Evolutionary conservation across 345 rosid genomes (phyloP), one percentile per base, ranked within the genome.

Genomic region (Erysimum cheiranthoides): DNA sequence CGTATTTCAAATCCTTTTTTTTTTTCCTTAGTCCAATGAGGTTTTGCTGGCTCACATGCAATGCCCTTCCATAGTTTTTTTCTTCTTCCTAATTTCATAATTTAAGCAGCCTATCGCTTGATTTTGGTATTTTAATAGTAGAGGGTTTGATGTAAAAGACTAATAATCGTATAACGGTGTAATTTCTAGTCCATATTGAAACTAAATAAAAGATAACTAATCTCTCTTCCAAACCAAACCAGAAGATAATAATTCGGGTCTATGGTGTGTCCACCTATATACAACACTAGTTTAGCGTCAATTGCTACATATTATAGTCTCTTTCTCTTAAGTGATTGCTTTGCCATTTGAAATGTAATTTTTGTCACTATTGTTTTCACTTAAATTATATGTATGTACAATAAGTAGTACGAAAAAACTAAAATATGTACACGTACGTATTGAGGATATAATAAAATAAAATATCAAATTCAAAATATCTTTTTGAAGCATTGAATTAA

Each of bases 21-120:
- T 21, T 21, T 21, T 63, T 21, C 25, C 27, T 39, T 62, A 51
- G 34, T 31, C 62, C 53, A 30, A 18, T 63, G 70, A 64, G 56
- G 18, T 10, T 63, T 73, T 73, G 47, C 71, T 73, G 39, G 70
- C 71, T 66, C 72, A 74, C 73, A 74, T 57, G 67, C 49, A 66
- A 35, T 28, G 2, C 39, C 73, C 73, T 18, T 69, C 63, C n/a
- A 43, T 28, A 54, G 4, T 49, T 21, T 21, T 21, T 21, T 21
- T 21, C 34, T 21, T 21, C 25, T 21, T 21, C 25, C 25, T 21
- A 21, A 21, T 21, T 21, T 21, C 25, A 21, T 21, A 21, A 21
- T 21, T 21, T 21, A 4, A 32, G 1, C 5, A 3, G 6, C 5
- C 6, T 32, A 32, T 45, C 7, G 7, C 6, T 4, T 18, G 31